A percentile compares a stretch with the other conserved stretches of the same genome.
Conservation (phyloP, 2,329 filamentous ascomycete species). For the Bretziella fagacearum region DNA sequence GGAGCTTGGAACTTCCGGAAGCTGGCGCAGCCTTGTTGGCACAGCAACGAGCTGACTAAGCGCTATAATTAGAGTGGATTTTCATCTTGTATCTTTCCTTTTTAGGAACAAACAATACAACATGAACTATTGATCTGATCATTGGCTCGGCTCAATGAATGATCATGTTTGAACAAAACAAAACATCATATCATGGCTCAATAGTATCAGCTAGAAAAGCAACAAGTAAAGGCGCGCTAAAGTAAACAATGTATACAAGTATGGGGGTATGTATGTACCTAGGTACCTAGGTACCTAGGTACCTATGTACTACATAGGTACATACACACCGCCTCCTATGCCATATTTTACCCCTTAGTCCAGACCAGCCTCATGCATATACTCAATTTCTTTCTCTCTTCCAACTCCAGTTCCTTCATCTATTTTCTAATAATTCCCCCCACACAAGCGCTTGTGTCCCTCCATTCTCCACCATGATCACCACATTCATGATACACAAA, state of each 20-base stretch:
- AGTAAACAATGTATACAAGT: neutral
- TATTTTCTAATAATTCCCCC: no score
- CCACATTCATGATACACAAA: no score
- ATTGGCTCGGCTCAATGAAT: no score
- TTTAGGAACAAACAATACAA: neutral
- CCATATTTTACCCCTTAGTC: neutral
- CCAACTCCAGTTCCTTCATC: neutral
- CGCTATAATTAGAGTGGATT: neutral
- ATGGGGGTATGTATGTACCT: neutral
- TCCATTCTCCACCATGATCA: no score
- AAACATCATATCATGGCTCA: no score
- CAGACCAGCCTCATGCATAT: neutral
- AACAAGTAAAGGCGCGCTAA: neutral
- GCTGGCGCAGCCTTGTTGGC: slow-evolving; percentile 1
- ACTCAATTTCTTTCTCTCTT: neutral
- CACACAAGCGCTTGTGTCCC: no score
- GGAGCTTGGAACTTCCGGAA: neutral
- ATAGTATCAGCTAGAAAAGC: no score
- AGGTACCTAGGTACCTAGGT: neutral
- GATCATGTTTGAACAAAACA: no score
- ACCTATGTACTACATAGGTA: neutral
- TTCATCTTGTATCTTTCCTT: no score
- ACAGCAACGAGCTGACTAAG: slow-evolving; percentile 1
- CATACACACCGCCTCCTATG: neutral
- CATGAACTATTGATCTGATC: no score